These are phyloP conservation scores for Tolypocladium ovalisporum DNA, from an alignment of 2,329 filamentous ascomycete species.

Conservation along the genomic window DNA sequence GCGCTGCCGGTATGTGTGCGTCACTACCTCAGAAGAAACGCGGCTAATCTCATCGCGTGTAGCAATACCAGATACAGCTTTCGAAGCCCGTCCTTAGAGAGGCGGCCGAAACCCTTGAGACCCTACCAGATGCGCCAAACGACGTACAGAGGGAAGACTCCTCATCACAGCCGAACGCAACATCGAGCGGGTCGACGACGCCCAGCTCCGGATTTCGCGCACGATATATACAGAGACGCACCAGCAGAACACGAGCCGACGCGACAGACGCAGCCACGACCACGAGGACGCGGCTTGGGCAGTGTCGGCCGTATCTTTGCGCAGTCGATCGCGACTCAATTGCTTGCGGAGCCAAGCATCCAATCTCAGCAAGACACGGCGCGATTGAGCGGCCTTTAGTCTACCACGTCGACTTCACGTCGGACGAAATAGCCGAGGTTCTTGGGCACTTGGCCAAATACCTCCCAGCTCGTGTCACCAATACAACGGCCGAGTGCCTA, in stretches of 20 bases:
- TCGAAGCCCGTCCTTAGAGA: neutral
- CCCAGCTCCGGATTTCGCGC: neutral
- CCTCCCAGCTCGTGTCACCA: slow-evolving; percentile 5
- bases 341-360: slow-evolving; percentile 9
- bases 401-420: slow-evolving; percentile 37
- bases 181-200: too few relatives aligned
- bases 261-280: neutral
- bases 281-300: slow-evolving; percentile 3
- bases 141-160: neutral
- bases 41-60: neutral
- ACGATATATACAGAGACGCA: neutral
- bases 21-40: neutral
- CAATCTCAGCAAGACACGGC: slow-evolving; percentile 1
- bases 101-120: too few relatives aligned
- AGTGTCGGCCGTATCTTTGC: slow-evolving; percentile 14
- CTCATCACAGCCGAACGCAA: neutral
- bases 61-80: slow-evolving; percentile 1
- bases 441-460: slow-evolving; percentile 6
- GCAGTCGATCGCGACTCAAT: slow-evolving; percentile 16
- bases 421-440: slow-evolving; percentile 21
- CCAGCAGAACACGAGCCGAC: neutral
- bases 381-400: slow-evolving; percentile 2
- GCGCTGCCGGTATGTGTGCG: slow-evolving; percentile 8
- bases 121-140: neutral
- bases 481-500: slow-evolving; percentile 9